Conservation (phyloP, 192 early-diverging fungal species). For the Jimgerdemannia flammicorona region DNA sequence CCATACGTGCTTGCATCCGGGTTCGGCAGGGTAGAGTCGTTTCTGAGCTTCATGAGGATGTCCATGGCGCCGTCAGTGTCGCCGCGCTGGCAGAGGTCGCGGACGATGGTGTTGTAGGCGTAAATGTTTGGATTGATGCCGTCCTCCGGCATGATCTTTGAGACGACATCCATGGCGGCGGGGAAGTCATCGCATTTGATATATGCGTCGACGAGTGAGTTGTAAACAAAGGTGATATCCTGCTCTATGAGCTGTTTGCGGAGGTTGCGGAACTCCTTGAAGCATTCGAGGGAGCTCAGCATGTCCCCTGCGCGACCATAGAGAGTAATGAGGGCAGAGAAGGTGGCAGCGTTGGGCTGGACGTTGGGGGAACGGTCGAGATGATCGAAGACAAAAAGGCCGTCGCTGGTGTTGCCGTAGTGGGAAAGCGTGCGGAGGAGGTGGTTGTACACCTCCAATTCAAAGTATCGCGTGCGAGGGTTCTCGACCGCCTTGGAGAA, state of each 20-base stretch:
- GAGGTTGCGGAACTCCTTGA: slow-evolving; percentile 17
- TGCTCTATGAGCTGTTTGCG: slow-evolving; percentile 3
- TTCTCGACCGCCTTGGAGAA: slow-evolving; percentile 20
- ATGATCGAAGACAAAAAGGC: slow-evolving; percentile 20
- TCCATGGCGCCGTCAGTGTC: slow-evolving; percentile 15
- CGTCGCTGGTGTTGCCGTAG: slow-evolving; percentile 26
- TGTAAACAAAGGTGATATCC: slow-evolving; percentile 30
- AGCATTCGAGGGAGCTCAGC: slow-evolving; percentile 17
- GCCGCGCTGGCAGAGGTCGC: slow-evolving; percentile 17
- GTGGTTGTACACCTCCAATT: slow-evolving; percentile 32
- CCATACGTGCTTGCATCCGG: slow-evolving; percentile 33
- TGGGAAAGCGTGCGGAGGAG: slow-evolving; percentile 30
- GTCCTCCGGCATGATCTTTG: slow-evolving; percentile 21
- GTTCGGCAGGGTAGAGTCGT: slow-evolving; percentile 13
- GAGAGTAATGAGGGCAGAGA: slow-evolving; percentile 51
- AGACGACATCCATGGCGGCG: slow-evolving; percentile 23
- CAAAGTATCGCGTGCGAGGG: slow-evolving; percentile 19
- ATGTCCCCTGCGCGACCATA: slow-evolving; percentile 36
- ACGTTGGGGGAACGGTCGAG: slow-evolving; percentile 11
- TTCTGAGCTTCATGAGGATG: slow-evolving; percentile 14
- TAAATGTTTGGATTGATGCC: slow-evolving; percentile 19
- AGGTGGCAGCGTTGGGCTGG: slow-evolving; percentile 47
- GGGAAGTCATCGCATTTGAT: slow-evolving; percentile 23
- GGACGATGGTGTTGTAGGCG: slow-evolving; percentile 32
- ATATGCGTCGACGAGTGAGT: slow-evolving; percentile 32